Base-by-base conservation (phyloP, 140 eudicot species). In the Artemisia princeps region DNA sequence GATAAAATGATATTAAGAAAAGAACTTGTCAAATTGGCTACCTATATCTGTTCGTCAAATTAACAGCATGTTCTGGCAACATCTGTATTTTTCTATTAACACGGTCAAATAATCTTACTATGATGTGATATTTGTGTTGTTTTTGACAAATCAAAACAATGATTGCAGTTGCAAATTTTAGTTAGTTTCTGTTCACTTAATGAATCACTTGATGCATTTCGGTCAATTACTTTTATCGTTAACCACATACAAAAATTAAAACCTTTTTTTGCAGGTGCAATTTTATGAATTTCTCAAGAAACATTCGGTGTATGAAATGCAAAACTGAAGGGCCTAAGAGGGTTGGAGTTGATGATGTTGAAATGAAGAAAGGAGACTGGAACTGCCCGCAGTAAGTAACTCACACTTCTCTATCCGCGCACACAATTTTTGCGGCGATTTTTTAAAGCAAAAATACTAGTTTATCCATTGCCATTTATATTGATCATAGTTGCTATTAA, bases 321-420 rank as follows among this genome's bases (percentile, higher is more conserved):
- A 78, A 88, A 67, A 77, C 77, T 2, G 83, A 83, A 26, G 83
- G 87, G 58, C 89, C 91, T 0, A 78, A 66, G 57, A 70, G 72
- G 74, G 79, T 71, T 46, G 62, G 73, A 30, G 30, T 13, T 60
- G 71, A 62, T 67, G 67, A 62, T 67, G 22, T 69, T 6, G 92
- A 79, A 83, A 85, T 68, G 92, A 88, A 92, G 81, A 80, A 76
- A 67, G 99, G 99, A 64, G 99, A 92, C 70, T 92, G 99, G 99
- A 79, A 84, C 44, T 92, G 99, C 77, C 84, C 89, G 45, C 67
- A 72, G 99, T 92, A 84, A 78, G 94, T 76, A 76, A 42, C 17
- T n/a, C 0, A 16, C 13, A 2, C 52, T 48, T 48, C 14, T 48
- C 3, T 48, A 9, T 48, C n/a, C 52, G 11, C 10, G 10, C n/a